Percentiles rank a stretch among this genome's conserved stretches.
Evolutionary conservation across 2,329 filamentous ascomycete genomes (phyloP).

Genomic region (Colletotrichum tropicale): DNA sequence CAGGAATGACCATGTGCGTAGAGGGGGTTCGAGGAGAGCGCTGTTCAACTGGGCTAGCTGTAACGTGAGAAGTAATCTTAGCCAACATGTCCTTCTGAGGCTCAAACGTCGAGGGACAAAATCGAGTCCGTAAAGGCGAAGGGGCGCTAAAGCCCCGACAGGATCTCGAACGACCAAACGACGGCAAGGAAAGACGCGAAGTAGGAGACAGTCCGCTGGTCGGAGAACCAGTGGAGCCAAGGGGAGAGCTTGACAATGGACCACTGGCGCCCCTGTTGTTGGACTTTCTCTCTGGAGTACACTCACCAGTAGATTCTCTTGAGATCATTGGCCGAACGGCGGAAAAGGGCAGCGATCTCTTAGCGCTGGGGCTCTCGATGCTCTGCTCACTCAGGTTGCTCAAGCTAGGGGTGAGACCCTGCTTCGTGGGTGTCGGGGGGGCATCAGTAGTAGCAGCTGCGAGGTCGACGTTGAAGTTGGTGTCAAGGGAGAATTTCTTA

Average conservation of each 20-base stretch:
- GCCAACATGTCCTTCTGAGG: constrained; percentile 47
- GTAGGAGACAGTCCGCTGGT: constrained; percentile 35
- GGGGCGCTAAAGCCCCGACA: constrained; percentile 35
- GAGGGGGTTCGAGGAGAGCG: constrained; percentile 79
- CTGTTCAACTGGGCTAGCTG: constrained; percentile 67
- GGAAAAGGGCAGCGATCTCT: constrained; percentile 48
- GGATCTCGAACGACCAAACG: constrained; percentile 37
- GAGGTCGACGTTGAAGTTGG: constrained; percentile 46
- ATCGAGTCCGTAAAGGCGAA: constrained; percentile 34
- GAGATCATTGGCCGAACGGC: constrained; percentile 39
- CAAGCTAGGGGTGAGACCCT: constrained; percentile 49
- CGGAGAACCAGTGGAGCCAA: constrained; percentile 33
- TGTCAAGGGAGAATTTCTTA: constrained; percentile 58
- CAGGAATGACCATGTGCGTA: constrained; percentile 75
- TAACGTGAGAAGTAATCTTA: constrained; percentile 55
- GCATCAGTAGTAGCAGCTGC: constrained; percentile 57
- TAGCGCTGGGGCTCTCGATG: constrained; percentile 53
- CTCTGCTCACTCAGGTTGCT: constrained; percentile 40
- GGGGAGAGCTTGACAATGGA: neutral
- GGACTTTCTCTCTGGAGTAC: constrained; percentile 23
- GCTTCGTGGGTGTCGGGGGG: constrained; percentile 94
- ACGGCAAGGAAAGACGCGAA: constrained; percentile 39
- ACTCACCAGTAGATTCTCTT: constrained; percentile 52
- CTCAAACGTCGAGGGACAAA: constrained; percentile 29
- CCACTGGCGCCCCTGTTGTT: neutral